phyloP scores from a whole-genome alignment of 2,329 filamentous ascomycete genomes.

The Cladosporium sphaerospermum region DNA sequence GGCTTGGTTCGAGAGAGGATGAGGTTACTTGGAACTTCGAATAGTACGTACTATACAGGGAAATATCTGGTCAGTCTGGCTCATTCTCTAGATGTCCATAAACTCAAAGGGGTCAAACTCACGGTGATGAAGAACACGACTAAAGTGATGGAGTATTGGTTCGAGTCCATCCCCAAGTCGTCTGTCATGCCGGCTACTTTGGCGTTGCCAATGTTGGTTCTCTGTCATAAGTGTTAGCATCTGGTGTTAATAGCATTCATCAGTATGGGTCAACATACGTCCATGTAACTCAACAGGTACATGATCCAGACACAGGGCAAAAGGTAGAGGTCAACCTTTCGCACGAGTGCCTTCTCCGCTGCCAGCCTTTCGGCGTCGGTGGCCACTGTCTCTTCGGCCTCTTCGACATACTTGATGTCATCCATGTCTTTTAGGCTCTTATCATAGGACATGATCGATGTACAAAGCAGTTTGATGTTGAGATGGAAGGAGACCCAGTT shows the following conservation, averaged over 20 bases:
- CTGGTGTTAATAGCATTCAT: not conserved
- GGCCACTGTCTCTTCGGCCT: constrained; percentile 9
- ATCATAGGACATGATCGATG: not conserved
- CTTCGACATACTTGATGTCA: constrained; percentile 20
- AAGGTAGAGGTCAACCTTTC: constrained; percentile 41
- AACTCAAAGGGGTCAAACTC: constrained; percentile 19
- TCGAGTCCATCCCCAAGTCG: constrained; percentile 42
- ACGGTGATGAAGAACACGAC: constrained; percentile 43
- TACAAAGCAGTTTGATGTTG: not conserved
- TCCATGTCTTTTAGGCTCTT: constrained; percentile 1
- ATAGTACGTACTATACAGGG: constrained; percentile 44
- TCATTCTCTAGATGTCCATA: not conserved
- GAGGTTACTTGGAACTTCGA: constrained; percentile 51
- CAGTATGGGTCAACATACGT: constrained; percentile 18
- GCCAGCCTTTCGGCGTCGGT: constrained; percentile 16
- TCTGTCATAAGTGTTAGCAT: constrained; percentile 7
- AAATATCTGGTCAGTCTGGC: not conserved
- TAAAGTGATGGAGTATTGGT: constrained; percentile 46
- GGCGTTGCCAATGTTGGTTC: constrained; percentile 43
- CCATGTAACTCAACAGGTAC: constrained; percentile 45
- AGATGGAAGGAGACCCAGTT: not conserved
- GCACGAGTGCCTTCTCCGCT: constrained; percentile 40
- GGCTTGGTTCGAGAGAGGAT: constrained; percentile 45
- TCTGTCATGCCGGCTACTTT: constrained; percentile 46
- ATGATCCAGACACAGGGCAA: constrained; percentile 46